Conservation (phyloP, 1,284 basidiomycete species). For the Cryptococcus neoformans region DNA sequence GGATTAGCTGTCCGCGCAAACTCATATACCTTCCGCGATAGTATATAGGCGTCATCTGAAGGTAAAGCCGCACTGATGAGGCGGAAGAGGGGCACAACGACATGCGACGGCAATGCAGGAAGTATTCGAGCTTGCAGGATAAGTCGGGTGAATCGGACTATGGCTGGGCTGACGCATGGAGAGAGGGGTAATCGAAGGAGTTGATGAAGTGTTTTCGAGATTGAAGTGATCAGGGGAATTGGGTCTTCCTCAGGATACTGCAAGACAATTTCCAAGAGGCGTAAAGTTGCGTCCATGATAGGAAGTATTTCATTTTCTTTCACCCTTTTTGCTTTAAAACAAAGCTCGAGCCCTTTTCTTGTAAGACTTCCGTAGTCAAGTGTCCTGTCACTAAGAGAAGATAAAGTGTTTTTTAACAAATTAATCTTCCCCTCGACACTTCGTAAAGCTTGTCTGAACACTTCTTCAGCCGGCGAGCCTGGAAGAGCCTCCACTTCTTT, state of each 20-base stretch:
- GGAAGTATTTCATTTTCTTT: neutral
- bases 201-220: neutral
- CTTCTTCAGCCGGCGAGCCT: neutral
- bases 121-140: conserved; percentile 7
- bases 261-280: conserved; percentile 9
- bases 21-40: conserved; percentile 21
- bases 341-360: neutral
- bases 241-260: conserved; percentile 3
- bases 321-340: neutral
- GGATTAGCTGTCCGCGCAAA: conserved; percentile 9
- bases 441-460: neutral
- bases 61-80: conserved; percentile 7
- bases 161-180: conserved; percentile 5
- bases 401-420: neutral
- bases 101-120: conserved; percentile 4
- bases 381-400: neutral
- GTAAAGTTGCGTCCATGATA: conserved; percentile 5
- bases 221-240: neutral
- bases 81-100: conserved; percentile 11
- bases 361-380: neutral
- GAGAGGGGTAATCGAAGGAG: neutral
- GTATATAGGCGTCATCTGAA: conserved; percentile 14
- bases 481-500: neutral
- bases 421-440: too few species aligned
- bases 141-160: conserved; percentile 7